Percentiles rank a stretch among this genome's conserved stretches.
Evolutionary conservation across 805 yeast species (phyloP).

Genomic region (Kluyveromyces dobzhanskii): DNA sequence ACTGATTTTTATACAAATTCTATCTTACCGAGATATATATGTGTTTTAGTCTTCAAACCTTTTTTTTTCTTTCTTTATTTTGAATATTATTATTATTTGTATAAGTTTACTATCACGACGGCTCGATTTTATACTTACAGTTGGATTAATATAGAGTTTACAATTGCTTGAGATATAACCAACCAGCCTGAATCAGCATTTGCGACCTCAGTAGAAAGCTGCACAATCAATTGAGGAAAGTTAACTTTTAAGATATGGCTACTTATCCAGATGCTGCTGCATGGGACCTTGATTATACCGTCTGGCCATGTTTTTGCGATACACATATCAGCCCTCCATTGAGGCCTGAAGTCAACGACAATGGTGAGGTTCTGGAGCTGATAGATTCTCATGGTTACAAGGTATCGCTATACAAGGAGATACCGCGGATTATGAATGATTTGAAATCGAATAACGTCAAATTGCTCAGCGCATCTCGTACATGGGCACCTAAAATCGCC

Average conservation of each 20-base stretch:
- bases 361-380: constrained; percentile 25
- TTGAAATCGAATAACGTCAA: constrained; percentile 39
- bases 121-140: too few relatives aligned
- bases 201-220: too few relatives aligned
- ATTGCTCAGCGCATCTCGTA: constrained; percentile 69
- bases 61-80: too few relatives aligned
- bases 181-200: too few relatives aligned
- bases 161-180: too few relatives aligned
- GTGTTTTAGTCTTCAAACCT: too few relatives aligned
- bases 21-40: too few relatives aligned
- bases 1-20: too few relatives aligned
- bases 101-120: too few relatives aligned
- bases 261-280: constrained; percentile 30
- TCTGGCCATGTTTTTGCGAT: constrained; percentile 33
- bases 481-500: constrained; percentile 75
- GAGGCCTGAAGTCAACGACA: constrained; percentile 16
- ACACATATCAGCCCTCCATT: constrained; percentile 30
- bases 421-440: constrained; percentile 50
- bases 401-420: constrained; percentile 58
- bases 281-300: constrained; percentile 30
- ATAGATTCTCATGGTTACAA: constrained; percentile 39
- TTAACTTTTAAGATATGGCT: constrained; percentile 6
- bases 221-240: too few relatives aligned
- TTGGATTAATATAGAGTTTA: too few relatives aligned
- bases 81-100: too few relatives aligned